Conservation (phyloP, 2,329 filamentous ascomycete species). For the Colletotrichum magnum region DNA sequence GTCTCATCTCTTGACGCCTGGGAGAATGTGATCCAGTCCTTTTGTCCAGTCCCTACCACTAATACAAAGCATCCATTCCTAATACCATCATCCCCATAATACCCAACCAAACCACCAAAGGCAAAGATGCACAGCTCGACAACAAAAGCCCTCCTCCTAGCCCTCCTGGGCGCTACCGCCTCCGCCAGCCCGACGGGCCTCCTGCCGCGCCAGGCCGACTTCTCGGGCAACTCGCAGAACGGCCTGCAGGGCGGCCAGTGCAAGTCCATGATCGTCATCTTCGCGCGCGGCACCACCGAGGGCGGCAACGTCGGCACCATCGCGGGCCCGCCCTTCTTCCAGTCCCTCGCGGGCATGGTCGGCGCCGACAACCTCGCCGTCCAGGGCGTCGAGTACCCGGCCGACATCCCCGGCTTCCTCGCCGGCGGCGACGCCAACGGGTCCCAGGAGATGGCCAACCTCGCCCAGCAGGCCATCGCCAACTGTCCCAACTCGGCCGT, state of each 20-base stretch:
- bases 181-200: slow-evolving; percentile 14
- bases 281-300: slow-evolving; percentile 70
- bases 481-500: slow-evolving; percentile 61
- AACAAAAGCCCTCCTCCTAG: slow-evolving; percentile 27
- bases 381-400: slow-evolving; percentile 69
- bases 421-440: slow-evolving; percentile 60
- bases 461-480: slow-evolving; percentile 49
- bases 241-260: slow-evolving; percentile 46
- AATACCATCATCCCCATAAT: background rate
- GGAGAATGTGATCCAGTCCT: background rate
- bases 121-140: slow-evolving; percentile 23
- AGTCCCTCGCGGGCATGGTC: slow-evolving; percentile 57
- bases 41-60: background rate
- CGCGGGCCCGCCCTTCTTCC: slow-evolving; percentile 65
- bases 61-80: background rate
- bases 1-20: background rate
- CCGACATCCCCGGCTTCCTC: slow-evolving; percentile 60
- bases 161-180: slow-evolving; percentile 29
- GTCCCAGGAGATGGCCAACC: slow-evolving; percentile 55
- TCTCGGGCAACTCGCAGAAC: slow-evolving; percentile 37
- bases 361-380: slow-evolving; percentile 61
- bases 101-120: background rate
- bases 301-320: slow-evolving; percentile 64
- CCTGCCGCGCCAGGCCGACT: slow-evolving; percentile 35
- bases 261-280: slow-evolving; percentile 66